Evolutionary conservation across 2,329 filamentous ascomycete species (phyloP), one percentile per base, ranked within the genome.

Genomic region (Blumeria graminis): DNA sequence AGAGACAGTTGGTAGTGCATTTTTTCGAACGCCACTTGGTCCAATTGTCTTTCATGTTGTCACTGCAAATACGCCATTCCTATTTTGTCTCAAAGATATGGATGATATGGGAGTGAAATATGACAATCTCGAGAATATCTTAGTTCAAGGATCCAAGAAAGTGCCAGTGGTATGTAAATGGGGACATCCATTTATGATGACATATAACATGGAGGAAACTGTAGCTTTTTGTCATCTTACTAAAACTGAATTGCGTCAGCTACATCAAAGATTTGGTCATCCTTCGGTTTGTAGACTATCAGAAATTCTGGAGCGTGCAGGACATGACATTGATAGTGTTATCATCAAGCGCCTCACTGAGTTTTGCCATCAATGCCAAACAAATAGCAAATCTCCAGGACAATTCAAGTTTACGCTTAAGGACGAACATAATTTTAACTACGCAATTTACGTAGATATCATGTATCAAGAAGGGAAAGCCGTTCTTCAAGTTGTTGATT

Each of bases 71-170:
- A 57, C 38, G 6, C 48, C 39, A 16, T 57, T 57, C 41, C 32
- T 57, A 10, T 46, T 53, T 35, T 54, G 34, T 50, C 3, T 56
- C 32, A n/a, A 53, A 45, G 56, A 57, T 36, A 57, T 57, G 51
- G 38, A 57, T 36, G 13, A 38, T 6, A 53, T 57, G 51, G n/a
- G 35, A 54, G 46, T 57, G 10, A 53, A 41, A 22, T 46, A 34
- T 22, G 33, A 57, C 39, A 57, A 57, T 35, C 33, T 57, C 34
- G 46, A 13, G 22, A 43, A 57, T 45, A 22, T 38, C 16, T 35
- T 57, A 34, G 46, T 54, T 9, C 51, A 57, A 36, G 38, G 56
- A 41, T 35, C 43, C 11, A 57, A 57, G 18, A 57, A 43, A 18
- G 51, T 57, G 16, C 56, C 14, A 4, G 46, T 54, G 6, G 18